A percentile compares a stretch with the other conserved stretches of the same genome.
phyloP scores from a whole-genome alignment of 768 basidiomycete species.

The Phallus indusiatus region DNA sequence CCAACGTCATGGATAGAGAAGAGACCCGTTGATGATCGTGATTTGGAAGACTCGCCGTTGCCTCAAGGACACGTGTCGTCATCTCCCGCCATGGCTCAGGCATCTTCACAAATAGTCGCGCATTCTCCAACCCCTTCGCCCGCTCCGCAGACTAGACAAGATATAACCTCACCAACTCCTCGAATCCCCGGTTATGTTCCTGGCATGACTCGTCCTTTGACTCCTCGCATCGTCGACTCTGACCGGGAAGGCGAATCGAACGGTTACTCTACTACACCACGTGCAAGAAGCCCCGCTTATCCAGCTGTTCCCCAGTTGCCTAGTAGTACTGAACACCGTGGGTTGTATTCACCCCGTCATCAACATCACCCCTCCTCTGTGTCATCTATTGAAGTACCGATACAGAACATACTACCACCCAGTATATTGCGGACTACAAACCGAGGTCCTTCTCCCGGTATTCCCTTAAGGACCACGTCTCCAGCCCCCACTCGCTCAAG shows the following conservation, averaged over 20 bases:
- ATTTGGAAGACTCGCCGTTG: background rate
- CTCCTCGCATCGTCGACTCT: conserved; percentile 58
- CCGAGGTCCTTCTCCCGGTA: background rate
- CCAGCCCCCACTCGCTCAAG: background rate
- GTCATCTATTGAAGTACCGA: background rate
- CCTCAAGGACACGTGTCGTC: background rate
- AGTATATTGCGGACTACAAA: conserved; percentile 4
- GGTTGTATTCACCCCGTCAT: conserved; percentile 38
- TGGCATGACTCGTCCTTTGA: conserved; percentile 87
- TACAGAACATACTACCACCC: conserved; percentile 6
- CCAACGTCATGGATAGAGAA: conserved; percentile 9
- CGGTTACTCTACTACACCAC: conserved; percentile 63
- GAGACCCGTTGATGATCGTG: conserved; percentile 8
- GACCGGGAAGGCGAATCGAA: conserved; percentile 65
- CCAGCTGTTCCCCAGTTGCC: conserved; percentile 45
- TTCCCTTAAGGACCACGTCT: conserved; percentile 2
- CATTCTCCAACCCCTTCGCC: conserved; percentile 37
- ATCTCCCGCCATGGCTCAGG: background rate
- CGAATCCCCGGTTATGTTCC: conserved; percentile 78
- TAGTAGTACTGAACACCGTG: conserved; percentile 39
- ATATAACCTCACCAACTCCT: conserved; percentile 38
- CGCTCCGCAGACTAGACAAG: conserved; percentile 44
- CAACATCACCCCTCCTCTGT: conserved; percentile 38
- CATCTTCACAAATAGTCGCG: background rate
- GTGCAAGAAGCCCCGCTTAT: conserved; percentile 31